Base-by-base conservation (phyloP, 148 eudicot genomes). In the Rhododendron ferrugineum region DNA sequence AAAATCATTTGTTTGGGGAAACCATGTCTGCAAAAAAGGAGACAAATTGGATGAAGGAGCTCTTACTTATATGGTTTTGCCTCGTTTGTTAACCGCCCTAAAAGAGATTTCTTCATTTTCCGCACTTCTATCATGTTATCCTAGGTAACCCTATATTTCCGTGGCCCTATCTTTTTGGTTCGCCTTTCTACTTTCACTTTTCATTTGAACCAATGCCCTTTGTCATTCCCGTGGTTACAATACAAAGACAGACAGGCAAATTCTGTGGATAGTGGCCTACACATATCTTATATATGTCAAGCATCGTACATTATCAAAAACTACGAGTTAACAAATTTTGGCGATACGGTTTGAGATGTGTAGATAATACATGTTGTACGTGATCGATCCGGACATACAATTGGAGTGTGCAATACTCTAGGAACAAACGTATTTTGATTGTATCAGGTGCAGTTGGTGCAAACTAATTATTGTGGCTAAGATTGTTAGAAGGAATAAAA, bases 11-110 rank as follows among this genome's bases (percentile, higher is more conserved):
- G 40, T 22, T 49, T 6, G 68, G 70, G 36, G 72, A 78, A 78
- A 68, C n/a, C 13, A 37, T 78, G 85, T 79, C 84, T n/a, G 52
- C 72, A 28, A n/a, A 64, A 79, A 80, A 16, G 72, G 84, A 56
- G 81, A 87, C 86, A 84, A 54, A 30, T 40, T 16, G 22, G 70
- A 70, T 44, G 66, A 15, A 54, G 20, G 62, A 32, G 80, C 88
- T 80, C 86, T 84, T 87, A 80, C 83, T 80, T 80, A 50, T 40
- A 87, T 83, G 86, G 30, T 87, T 79, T 78, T 83, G 86, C 68
- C 86, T 34, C 0, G 46, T 23, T 36, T 44, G 10, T 47, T 68
- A 14, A 52, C 75, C 46, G 28, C 83, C 13, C 85, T 20, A 36
- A 62, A 82, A 64, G n/a, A 40, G 42, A 16, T 7, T 62, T 54